Base-by-base conservation (phyloP, 352 stramenopile genomes). In the Globisporangium paddicum region DNA sequence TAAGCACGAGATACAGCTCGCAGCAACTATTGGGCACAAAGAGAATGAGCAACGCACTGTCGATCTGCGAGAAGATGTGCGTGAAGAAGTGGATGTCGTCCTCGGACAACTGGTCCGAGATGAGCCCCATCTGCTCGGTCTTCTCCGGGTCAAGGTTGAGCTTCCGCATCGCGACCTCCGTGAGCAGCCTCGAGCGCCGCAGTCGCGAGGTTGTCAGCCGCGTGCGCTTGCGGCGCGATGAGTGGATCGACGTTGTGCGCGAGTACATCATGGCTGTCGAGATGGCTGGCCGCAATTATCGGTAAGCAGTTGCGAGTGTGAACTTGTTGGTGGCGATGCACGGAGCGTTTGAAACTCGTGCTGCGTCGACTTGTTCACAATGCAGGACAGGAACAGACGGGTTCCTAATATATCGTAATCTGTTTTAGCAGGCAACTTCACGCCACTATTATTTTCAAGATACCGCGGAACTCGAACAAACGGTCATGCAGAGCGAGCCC, bases 51-150 rank as follows among this genome's bases (percentile, higher is more conserved):
- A 9, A 70, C 72, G 16, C 44, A 88, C 78, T 68, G 56, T 88
- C 75, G 59, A 88, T 88, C 57, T 88, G 75, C 32, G 65, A 70
- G 64, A 88, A 88, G 47, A 88, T 86, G 68, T 88, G 73, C 9
- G 67, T 69, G 71, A 88, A 86, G 60, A 88, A 88, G 38, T 63
- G 72, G 53, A 81, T 72, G 48, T 88, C 78, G 8, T 85, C 72
- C 2, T 68, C 54, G 18, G 75, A 79, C 21, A 88, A 69, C 57
- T 83, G 71, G 38, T 77, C 64, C 9, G 75, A 78, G 65, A 88
- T 86, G 42, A 71, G 57, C 55, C 79, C 68, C 63, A 86, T 84
- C 58, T 75, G 72, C 56, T 81, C 67, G 16, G 75, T 84, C 56
- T 87, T 87, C 47, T 74, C 71, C 9, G 75, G 77, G 32, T 86